Evolutionary conservation across 768 basidiomycete species (phyloP).

Genomic region (Lactarius sanguifluus): DNA sequence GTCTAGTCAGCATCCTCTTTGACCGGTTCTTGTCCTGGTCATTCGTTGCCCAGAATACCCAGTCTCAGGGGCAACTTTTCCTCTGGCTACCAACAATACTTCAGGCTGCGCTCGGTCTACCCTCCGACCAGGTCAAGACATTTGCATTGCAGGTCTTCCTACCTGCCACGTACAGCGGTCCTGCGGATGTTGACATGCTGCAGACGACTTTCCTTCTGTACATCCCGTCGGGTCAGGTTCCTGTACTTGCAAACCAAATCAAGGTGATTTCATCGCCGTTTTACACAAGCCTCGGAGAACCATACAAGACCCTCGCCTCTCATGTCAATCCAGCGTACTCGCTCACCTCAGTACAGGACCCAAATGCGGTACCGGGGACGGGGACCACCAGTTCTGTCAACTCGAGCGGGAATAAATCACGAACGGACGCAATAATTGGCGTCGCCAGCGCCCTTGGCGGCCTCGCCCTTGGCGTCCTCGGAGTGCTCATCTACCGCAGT

Average conservation of each 20-base stretch:
- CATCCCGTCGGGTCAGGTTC: conserved; percentile 56
- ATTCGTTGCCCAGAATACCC: conserved; percentile 57
- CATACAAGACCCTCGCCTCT: conserved; percentile 56
- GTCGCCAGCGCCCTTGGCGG: conserved; percentile 82
- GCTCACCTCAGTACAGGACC: conserved; percentile 47
- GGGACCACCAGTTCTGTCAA: conserved; percentile 23
- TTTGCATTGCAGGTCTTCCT: conserved; percentile 69
- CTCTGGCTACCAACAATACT: conserved; percentile 60
- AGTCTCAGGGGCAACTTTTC: conserved; percentile 77
- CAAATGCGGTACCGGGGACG: conserved; percentile 32
- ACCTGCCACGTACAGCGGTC: conserved; percentile 53
- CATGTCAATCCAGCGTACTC: conserved; percentile 71
- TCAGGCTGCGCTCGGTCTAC: conserved; percentile 45
- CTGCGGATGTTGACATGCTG: conserved; percentile 49
- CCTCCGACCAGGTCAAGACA: conserved; percentile 41
- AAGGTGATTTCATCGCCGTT: conserved; percentile 59
- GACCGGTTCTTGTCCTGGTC: conserved; percentile 59
- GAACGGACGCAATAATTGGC: conserved; percentile 88
- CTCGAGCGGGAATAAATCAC: conserved; percentile 42
- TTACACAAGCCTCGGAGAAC: conserved; percentile 51
- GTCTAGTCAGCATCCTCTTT: conserved; percentile 66
- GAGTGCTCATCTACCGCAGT: conserved; percentile 68
- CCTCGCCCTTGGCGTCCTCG: conserved; percentile 68
- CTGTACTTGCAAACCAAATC: conserved; percentile 63
- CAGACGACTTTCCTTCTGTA: conserved; percentile 72